phyloP scores from a whole-genome alignment of 2,329 filamentous ascomycete genomes.

The Arthrobotrys sphaeroides region DNA sequence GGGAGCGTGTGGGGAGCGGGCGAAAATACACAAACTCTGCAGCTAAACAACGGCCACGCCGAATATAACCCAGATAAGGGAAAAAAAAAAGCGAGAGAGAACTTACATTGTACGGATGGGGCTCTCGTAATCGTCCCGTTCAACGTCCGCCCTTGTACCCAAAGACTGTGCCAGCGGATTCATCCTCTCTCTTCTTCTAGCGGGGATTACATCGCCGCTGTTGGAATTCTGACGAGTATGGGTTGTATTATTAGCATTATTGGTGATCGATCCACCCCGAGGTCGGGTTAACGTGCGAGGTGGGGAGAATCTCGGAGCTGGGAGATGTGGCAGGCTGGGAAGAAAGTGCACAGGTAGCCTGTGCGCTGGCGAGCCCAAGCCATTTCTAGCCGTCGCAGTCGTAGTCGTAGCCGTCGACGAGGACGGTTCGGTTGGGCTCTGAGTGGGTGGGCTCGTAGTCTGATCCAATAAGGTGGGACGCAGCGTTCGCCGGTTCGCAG shows the following conservation, averaged over 20 bases:
- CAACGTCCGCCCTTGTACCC: constrained; percentile 29
- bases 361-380: constrained; percentile 32
- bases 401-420: too few relatives aligned
- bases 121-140: constrained; percentile 49
- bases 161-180: constrained; percentile 29
- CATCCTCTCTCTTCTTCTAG: constrained; percentile 37
- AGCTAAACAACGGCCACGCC: neutral
- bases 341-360: constrained; percentile 34
- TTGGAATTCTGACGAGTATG: constrained; percentile 40
- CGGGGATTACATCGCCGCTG: constrained; percentile 11
- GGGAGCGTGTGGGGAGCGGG: too few relatives aligned
- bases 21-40: neutral
- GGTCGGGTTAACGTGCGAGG: constrained; percentile 36
- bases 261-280: constrained; percentile 25
- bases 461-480: constrained; percentile 33
- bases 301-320: constrained; percentile 41
- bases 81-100: too few relatives aligned
- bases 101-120: constrained; percentile 48
- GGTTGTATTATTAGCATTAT: constrained; percentile 6
- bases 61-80: too few relatives aligned
- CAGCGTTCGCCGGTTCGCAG: constrained; percentile 22
- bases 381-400: constrained; percentile 10
- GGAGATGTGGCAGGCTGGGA: constrained; percentile 42
- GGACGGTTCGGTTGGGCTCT: constrained; percentile 19
- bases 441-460: neutral